Base-by-base conservation (phyloP, 2,329 filamentous ascomycete genomes). In the Phyllosticta citrichinensis region DNA sequence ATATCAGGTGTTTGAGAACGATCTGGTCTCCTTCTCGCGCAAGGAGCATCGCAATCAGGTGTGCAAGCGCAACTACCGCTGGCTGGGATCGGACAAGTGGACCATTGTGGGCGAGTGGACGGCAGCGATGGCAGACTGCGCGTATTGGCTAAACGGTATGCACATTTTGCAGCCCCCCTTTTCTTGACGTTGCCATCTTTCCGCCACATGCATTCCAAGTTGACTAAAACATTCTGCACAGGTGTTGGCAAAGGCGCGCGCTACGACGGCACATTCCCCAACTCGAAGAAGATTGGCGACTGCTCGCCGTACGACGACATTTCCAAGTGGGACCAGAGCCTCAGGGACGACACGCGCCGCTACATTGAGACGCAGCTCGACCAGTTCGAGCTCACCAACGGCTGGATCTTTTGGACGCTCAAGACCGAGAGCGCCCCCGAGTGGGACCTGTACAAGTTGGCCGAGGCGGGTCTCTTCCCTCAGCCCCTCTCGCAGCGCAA, bases 101-200 rank as follows among this genome's bases (percentile, higher is more conserved):
- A 80, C 82, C n/a, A 75, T 88, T 60, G 80, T 87, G 5, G 86
- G 86, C 52, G 86, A 89, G 70, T 88, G 86, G 85, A 83, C 81
- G 1, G 85, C 79, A 22, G 86, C 85, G 14, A 81, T 87, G 78
- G 88, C 86, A 2, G 82, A 84, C 67, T 82, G 81, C 65, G 80
- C 81, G 11, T 70, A 70, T 33, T 76, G 74, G 52, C 74, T 80
- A 56, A 80, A 80, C 62, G 77, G 73, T 62, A 71, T 67, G 60
- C 63, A 61, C 6, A n/a, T 4, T n/a, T 40, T 40, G 11, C 35
- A 12, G 17, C 35, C 17, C 11, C 35, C 11, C 35, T 3, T 40
- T 27, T 5, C 5, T 27, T 11, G n/a, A 6, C 52, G 11, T 53
- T 19, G 5, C 8, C 57, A 4, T 30, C 27, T 30, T 30, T 8